Conservation (phyloP, 192 early-diverging fungal species). For the Chytriomyces hyalinus region DNA sequence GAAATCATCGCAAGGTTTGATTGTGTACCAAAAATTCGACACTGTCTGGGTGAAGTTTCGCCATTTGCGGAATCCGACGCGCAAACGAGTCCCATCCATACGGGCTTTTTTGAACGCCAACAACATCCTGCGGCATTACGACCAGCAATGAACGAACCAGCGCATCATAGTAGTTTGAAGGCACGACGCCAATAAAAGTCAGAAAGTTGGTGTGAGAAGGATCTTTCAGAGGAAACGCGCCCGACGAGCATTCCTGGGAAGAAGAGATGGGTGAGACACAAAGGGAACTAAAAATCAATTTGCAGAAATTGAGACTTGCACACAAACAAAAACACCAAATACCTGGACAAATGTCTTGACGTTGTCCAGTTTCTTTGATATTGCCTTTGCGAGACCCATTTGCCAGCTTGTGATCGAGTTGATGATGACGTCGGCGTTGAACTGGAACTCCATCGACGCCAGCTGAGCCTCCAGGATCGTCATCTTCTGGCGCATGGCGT, state of each 20-base stretch:
- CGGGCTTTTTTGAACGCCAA: slow-evolving; percentile 52
- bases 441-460: slow-evolving; percentile 57
- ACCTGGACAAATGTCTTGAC: slow-evolving; percentile 30
- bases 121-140: slow-evolving; percentile 52
- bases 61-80: slow-evolving; percentile 37
- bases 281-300: no score
- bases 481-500: slow-evolving; percentile 51
- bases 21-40: slow-evolving; percentile 40
- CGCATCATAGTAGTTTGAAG: slow-evolving; percentile 54
- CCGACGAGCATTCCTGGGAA: slow-evolving; percentile 12
- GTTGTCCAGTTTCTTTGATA: slow-evolving; percentile 28
- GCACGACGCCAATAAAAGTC: slow-evolving; percentile 43
- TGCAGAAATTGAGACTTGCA: background rate
- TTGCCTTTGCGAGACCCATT: slow-evolving; percentile 40
- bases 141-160: slow-evolving; percentile 48
- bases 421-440: slow-evolving; percentile 56
- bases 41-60: slow-evolving; percentile 35
- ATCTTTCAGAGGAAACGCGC: slow-evolving; percentile 39
- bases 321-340: slow-evolving; percentile 1
- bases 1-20: background rate
- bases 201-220: slow-evolving; percentile 47
- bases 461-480: slow-evolving; percentile 47
- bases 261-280: no score
- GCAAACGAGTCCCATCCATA: slow-evolving; percentile 56
- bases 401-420: slow-evolving; percentile 56